phyloP scores from a whole-genome alignment of 2,329 filamentous ascomycete genomes.

The Arthrobotrys megalospora region DNA sequence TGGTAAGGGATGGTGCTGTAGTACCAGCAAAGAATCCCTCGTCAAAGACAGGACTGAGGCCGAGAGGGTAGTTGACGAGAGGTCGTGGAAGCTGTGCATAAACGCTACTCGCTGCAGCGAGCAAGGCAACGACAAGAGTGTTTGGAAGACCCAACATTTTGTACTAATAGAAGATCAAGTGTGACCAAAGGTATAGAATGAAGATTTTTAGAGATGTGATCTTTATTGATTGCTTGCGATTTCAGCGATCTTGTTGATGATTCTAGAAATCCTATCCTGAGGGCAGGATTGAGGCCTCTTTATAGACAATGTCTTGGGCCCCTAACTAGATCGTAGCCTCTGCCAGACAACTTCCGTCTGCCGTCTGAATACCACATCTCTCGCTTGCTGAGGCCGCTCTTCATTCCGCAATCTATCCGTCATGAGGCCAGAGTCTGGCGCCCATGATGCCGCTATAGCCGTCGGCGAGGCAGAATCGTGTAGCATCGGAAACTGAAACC shows the following conservation, averaged over 20 bases:
- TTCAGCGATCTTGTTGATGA: neutral
- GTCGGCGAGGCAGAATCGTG: constrained; percentile 5
- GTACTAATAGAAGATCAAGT: neutral
- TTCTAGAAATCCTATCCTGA: neutral
- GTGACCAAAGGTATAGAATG: too few species aligned
- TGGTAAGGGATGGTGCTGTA: constrained; percentile 20
- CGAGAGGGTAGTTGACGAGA: constrained; percentile 35
- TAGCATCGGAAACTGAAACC: constrained; percentile 25
- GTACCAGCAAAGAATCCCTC: constrained; percentile 48
- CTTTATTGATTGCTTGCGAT: neutral
- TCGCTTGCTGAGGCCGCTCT: neutral
- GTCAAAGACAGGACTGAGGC: constrained; percentile 45
- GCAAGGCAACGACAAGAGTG: constrained; percentile 11
- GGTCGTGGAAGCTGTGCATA: constrained; percentile 47
- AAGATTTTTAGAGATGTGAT: neutral
- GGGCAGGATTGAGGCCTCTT: constrained; percentile 10
- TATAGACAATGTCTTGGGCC: constrained; percentile 11
- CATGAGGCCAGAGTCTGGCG: constrained; percentile 7
- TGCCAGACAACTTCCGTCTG: neutral
- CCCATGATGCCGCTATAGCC: constrained; percentile 25
- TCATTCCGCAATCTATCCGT: constrained; percentile 14
- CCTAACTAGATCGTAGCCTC: neutral
- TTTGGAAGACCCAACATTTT: constrained; percentile 21
- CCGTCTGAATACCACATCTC: neutral
- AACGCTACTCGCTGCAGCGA: neutral